Base-by-base conservation (phyloP, 768 basidiomycete species). In the Pholiota conissans region DNA sequence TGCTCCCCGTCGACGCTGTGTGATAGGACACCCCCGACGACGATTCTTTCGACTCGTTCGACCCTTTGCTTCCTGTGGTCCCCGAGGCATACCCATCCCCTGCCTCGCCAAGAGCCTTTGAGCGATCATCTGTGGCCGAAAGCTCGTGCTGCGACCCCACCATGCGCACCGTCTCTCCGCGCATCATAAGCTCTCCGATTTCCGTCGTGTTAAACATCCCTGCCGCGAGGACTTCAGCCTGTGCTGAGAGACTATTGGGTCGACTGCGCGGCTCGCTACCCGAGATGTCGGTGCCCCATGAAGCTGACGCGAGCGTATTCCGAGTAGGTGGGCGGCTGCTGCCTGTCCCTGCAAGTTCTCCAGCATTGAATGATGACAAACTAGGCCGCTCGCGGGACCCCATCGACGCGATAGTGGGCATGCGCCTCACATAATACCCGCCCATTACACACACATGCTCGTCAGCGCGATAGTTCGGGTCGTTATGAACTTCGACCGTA, bases 361-460 rank as follows among this genome's bases (percentile, higher is more conserved):
- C 59, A 54, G 46, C 42, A 57, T 69, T 66, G 2, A 62, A 62
- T 26, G 63, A 61, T 29, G 61, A 61, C 9, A 67, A 52, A 28
- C 72, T 67, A 60, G 73, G 69, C 61, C 73, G 63, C 59, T 92
- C 90, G 52, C 80, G 77, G 16, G 86, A 88, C 39, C 88, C 89
- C 68, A 91, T 76, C 37, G 83, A 85, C 68, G 90, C 87, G 61
- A 91, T 91, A 29, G 90, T 91, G 22, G 89, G 85, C 90, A 92
- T 90, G 30, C 90, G 85, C 46, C 81, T 78, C 47, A 91, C 78
- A 63, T 77, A 83, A 63, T 77, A 83, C 20, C 79, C 76, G 39
- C 89, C 87, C 60, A 92, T 72, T 59, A 91, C 79, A 3, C 77
- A 78, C 18, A 90, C 74, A 49, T 81, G 77, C 52, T 80, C 78